Conservation (phyloP, 768 basidiomycete species). For the Agaricus blazei region DNA sequence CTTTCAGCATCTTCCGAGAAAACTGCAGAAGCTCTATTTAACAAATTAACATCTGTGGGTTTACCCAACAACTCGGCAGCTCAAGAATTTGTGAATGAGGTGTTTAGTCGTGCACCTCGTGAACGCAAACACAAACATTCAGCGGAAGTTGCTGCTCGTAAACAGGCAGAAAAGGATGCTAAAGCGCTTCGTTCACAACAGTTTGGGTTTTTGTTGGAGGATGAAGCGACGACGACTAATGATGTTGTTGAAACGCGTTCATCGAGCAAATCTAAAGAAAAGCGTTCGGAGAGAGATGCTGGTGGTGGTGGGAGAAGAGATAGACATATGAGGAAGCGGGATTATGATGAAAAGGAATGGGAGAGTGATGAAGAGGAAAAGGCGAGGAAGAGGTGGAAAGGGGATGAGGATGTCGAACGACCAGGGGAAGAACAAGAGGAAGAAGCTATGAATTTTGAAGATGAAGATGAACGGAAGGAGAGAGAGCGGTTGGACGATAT, state of each 20-base stretch:
- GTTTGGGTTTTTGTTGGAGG: constrained; percentile 79
- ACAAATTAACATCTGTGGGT: constrained; percentile 70
- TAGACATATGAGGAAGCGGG: constrained; percentile 71
- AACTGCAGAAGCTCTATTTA: constrained; percentile 71
- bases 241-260: constrained; percentile 39
- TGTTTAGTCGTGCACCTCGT: constrained; percentile 73
- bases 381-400: constrained; percentile 56
- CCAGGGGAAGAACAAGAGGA: constrained; percentile 18
- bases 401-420: constrained; percentile 33
- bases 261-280: constrained; percentile 30
- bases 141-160: constrained; percentile 38
- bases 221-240: constrained; percentile 33
- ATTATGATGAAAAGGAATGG: constrained; percentile 80
- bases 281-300: constrained; percentile 21
- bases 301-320: constrained; percentile 51
- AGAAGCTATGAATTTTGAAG: constrained; percentile 48
- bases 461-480: constrained; percentile 66
- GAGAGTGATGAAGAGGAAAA: constrained; percentile 88
- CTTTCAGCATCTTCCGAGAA: constrained; percentile 77
- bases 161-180: constrained; percentile 72
- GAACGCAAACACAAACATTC: constrained; percentile 68
- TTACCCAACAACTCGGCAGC: constrained; percentile 78
- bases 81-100: constrained; percentile 72
- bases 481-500: constrained; percentile 74
- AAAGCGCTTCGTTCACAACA: constrained; percentile 64